Percentiles rank a stretch among this genome's conserved stretches.
These are phyloP conservation scores for Monosporozyma servazzii DNA, from an alignment of 805 yeast genomes.

Conservation along the genomic window DNA sequence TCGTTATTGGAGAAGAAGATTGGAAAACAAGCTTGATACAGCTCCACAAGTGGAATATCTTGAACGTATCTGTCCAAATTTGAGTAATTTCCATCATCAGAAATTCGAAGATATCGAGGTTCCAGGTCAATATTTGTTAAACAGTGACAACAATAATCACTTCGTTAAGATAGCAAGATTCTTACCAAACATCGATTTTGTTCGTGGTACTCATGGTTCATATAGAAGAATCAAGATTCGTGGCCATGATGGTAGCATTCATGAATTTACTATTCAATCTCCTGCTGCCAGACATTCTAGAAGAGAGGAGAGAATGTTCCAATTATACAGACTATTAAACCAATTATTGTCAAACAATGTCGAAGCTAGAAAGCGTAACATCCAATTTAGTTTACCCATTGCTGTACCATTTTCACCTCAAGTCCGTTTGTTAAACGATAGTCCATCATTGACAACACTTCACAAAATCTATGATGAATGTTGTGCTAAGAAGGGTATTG, in stretches of 20 bases:
- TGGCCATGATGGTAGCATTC: slow-evolving; percentile 88
- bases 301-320: slow-evolving; percentile 90
- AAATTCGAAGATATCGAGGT: slow-evolving; percentile 95
- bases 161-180: slow-evolving; percentile 90
- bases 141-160: slow-evolving; percentile 81
- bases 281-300: slow-evolving; percentile 98
- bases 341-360: slow-evolving; percentile 71
- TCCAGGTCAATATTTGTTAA: slow-evolving; percentile 90
- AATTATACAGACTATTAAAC: slow-evolving; percentile 80
- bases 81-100: slow-evolving; percentile 96
- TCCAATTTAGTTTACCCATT: slow-evolving; percentile 77
- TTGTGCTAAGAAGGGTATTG: slow-evolving; percentile 63
- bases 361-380: slow-evolving; percentile 77
- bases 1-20: slow-evolving; percentile 84
- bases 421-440: slow-evolving; percentile 82
- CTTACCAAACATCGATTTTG: slow-evolving; percentile 77
- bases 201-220: slow-evolving; percentile 84
- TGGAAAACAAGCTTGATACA: slow-evolving; percentile 86
- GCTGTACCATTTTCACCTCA: slow-evolving; percentile 94
- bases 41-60: slow-evolving; percentile 70
- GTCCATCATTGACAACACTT: slow-evolving; percentile 60
- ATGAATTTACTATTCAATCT: slow-evolving; percentile 90
- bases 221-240: slow-evolving; percentile 81
- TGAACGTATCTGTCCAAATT: slow-evolving; percentile 87
- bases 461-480: slow-evolving; percentile 81